Percentiles rank a stretch among this genome's conserved stretches.
These are phyloP conservation scores for Rugosomyces carneus DNA, from an alignment of 1,284 basidiomycete genomes.

Conservation along the genomic window DNA sequence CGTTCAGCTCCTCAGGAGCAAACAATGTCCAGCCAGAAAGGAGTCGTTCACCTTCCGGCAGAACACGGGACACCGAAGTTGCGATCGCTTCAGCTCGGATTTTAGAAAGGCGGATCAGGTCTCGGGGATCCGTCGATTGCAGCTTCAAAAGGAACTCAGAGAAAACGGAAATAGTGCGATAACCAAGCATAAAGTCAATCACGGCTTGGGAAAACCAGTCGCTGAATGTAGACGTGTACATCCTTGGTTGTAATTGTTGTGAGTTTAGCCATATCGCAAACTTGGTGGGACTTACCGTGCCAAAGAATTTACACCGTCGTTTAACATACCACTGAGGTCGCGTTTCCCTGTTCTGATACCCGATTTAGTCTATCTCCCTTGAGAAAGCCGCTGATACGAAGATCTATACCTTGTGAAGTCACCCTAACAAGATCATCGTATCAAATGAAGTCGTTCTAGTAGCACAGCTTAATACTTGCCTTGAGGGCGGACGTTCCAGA, in stretches of 20 bases:
- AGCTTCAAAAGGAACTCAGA: constrained; percentile 86
- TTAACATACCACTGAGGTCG: constrained; percentile 84
- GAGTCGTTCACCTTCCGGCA: constrained; percentile 76
- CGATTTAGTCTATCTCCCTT: background rate
- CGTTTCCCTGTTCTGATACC: constrained; percentile 79
- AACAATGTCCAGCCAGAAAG: constrained; percentile 91
- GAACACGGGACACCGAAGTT: constrained; percentile 74
- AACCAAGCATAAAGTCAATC: constrained; percentile 88
- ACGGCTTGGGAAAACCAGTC: constrained; percentile 97
- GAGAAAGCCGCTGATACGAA: background rate
- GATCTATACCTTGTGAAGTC: constrained; percentile 76
- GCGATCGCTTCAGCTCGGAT: constrained; percentile 89
- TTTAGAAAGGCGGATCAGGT: constrained; percentile 81
- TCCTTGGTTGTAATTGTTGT: constrained; percentile 34
- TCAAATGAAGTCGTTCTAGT: background rate
- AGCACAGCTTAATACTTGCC: constrained; percentile 30
- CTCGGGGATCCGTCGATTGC: constrained; percentile 84
- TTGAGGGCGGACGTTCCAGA: constrained; percentile 91
- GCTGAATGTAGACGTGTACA: constrained; percentile 83
- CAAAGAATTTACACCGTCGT: constrained; percentile 90
- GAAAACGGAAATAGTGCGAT: constrained; percentile 81
- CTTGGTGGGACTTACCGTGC: constrained; percentile 57
- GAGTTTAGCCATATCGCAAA: too few species aligned
- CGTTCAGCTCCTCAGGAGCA: constrained; percentile 74
- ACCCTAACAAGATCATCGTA: constrained; percentile 44